Base-by-base conservation (phyloP, 176 grass and related monocot species). In the Zizania latifolia region DNA sequence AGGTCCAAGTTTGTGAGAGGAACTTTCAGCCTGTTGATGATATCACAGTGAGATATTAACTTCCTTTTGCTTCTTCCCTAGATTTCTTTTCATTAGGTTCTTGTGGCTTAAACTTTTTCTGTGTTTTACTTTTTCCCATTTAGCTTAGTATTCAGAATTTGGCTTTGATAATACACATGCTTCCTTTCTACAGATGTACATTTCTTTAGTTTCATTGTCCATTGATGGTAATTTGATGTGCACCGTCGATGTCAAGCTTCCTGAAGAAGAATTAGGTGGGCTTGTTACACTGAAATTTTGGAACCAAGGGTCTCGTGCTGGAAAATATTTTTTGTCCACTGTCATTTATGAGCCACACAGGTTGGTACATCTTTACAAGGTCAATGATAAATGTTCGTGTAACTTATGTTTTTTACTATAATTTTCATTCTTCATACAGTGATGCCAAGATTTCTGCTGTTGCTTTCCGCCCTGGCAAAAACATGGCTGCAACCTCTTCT, bases 291-390 rank as follows among this genome's bases (percentile, higher is more conserved):
- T 99, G 32, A 99, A 94, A 68, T 99, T 92, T 72, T 99, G 95
- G 95, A 78, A 60, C 38, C 82, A 62, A 84, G 86, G 84, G 21
- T 89, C 86, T 14, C 81, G 13, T 45, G 48, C 63, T 39, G 84
- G 81, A 32, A 56, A 90, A 51, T 99, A 88, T 79, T 64, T 76
- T 66, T 59, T 99, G 68, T 92, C 91, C 16, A 99, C 95, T 74
- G 40, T 98, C 37, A 94, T 99, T 66, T 99, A 94, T 88, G 95
- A 98, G 21, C 95, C 95, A 77, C 95, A 99, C 79, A 86, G 86
- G 95, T 99, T 63, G 46, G 70, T 53, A 44, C 56, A 38, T 81
- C 22, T 72, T 82, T 75, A 37, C 74, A 51, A 19, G 3, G 68
- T 32, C 64, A 51, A 35, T 62, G 35, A 37, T 73, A 66, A 58